Evolutionary conservation across 140 eudicot genomes (phyloP).

Genomic region (Cichorium intybus): DNA sequence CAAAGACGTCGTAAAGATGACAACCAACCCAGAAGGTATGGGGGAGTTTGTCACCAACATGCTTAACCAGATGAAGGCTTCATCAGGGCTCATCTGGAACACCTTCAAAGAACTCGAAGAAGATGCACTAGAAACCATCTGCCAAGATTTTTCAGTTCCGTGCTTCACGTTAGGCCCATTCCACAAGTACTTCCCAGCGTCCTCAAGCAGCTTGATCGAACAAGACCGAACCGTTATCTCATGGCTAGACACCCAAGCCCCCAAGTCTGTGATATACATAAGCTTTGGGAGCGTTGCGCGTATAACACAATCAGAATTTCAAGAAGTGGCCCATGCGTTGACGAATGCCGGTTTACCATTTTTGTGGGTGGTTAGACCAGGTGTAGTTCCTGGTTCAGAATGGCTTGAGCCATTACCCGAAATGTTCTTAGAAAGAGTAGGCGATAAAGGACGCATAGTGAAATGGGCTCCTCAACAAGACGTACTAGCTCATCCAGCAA

Average conservation of each 20-base stretch:
- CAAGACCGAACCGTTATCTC: slow-evolving; percentile 36
- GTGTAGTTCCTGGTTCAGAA: slow-evolving; percentile 38
- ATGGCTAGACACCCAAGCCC: slow-evolving; percentile 56
- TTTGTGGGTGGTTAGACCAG: slow-evolving; percentile 70
- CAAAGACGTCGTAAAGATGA: slow-evolving; percentile 41
- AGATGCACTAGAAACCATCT: slow-evolving; percentile 16
- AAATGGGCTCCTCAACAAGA: slow-evolving; percentile 67
- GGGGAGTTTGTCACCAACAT: slow-evolving; percentile 16
- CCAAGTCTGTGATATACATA: slow-evolving; percentile 45
- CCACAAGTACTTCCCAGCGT: slow-evolving; percentile 42
- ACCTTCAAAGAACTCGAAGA: slow-evolving; percentile 55
- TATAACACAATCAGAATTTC: slow-evolving; percentile 5
- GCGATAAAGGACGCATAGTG: slow-evolving; percentile 50
- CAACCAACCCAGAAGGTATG: slow-evolving; percentile 13
- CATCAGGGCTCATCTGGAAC: slow-evolving; percentile 54
- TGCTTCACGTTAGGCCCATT: slow-evolving; percentile 59
- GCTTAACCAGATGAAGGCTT: slow-evolving; percentile 39
- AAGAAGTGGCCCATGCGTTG: slow-evolving; percentile 53
- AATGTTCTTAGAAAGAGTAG: slow-evolving; percentile 39
- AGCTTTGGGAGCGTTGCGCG: slow-evolving; percentile 61
- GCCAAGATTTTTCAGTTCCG: slow-evolving; percentile 29
- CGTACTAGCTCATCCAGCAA: slow-evolving; percentile 50
- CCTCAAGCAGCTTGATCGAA: slow-evolving; percentile 36
- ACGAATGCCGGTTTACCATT: slow-evolving; percentile 44
- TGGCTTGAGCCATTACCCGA: slow-evolving; percentile 40